Evolutionary conservation across 176 grass and related monocot genomes (phyloP), one percentile per base, ranked within the genome.

Genomic region (Cymbopogon citratus): DNA sequence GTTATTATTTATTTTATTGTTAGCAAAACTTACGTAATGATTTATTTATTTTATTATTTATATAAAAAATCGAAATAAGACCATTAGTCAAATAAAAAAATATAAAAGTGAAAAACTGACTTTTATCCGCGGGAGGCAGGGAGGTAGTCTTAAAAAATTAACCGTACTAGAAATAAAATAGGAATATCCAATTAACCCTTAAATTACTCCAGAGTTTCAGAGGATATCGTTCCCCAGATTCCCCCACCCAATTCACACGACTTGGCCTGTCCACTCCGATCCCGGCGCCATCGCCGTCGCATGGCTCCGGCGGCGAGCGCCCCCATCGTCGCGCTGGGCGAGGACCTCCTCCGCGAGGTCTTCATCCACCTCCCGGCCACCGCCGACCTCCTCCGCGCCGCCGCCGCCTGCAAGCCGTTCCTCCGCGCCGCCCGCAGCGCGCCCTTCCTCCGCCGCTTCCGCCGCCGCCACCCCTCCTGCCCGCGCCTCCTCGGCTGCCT

Each of bases 291-390:
- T 27, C 59, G 59, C 11, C 59, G 57, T 1, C 57, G n/a, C 59
- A 88, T 88, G 86, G 67, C 86, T 67, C 80, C 68, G 80, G 10
- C 86, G 21, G 74, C 80, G 66, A 19, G 57, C 44, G 74, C 57
- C 60, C 70, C 46, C 75, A 1, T 51, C 81, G 27, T 34, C 28
- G 61, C 56, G 11, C 87, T 84, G n/a, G 61, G 76, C 69, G 81
- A 88, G n/a, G 87, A 84, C 48, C 81, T 88, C 60, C 81, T 84
- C 36, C 68, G 69, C 26, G 86, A 88, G 61, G 46, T 88, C 68
- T 74, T 88, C 46, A 2, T 88, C 48, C 81, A 31, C 12, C 86
- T 88, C 23, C 75, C 86, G 7, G 1, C 36, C 18, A 28, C 81
- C 34, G 60, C 49, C 46, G 81, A 84, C 46, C 75, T 88, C 68